Base-by-base conservation (phyloP, 805 yeast species). In the Saturnispora sanitii region DNA sequence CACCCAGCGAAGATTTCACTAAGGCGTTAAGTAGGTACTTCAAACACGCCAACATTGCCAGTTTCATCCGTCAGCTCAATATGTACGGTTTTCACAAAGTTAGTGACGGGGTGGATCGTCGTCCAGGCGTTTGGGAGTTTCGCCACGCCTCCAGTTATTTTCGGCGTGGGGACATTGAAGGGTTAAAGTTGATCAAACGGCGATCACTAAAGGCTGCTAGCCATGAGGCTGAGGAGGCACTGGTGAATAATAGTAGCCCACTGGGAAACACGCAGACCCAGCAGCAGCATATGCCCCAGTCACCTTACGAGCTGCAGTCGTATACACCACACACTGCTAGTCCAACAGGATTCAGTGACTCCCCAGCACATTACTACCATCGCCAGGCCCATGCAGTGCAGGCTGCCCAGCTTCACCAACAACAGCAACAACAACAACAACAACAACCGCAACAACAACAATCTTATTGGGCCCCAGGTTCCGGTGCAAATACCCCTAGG, bases 61-160 rank as follows among this genome's bases (percentile, higher is more conserved):
- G 82, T 35, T 82, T 82, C 58, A 83, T 82, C 3, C 71, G 92
- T 30, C 92, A 82, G 52, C 61, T 82, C 40, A 84, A 82, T 58
- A 79, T 82, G 83, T 82, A 82, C 53, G 90, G 90, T 0, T 82
- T 82, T 55, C 88, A 81, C 56, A 82, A 82, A 56, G 82, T 82
- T 7, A 79, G 73, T 44, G 38, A 40, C 8, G 38, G 19, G n/a
- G 17, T n/a, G 13, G 38, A 28, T 3, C 27, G 16, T 15, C 34
- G 33, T 8, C 7, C 37, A 2, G 35, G 38, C 18, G 38, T 61
- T 13, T 88, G 97, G 97, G 96, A 90, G 63, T 88, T 88, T 61
- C 77, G 79, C 43, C 97, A 88, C 57, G 75, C 83, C 21, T 77
- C 84, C 3, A 84, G 82, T 27, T 70, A 72, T 45, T 88, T 88